Conservation (phyloP, 768 basidiomycete species). For the Rhizopogon vulgaris region DNA sequence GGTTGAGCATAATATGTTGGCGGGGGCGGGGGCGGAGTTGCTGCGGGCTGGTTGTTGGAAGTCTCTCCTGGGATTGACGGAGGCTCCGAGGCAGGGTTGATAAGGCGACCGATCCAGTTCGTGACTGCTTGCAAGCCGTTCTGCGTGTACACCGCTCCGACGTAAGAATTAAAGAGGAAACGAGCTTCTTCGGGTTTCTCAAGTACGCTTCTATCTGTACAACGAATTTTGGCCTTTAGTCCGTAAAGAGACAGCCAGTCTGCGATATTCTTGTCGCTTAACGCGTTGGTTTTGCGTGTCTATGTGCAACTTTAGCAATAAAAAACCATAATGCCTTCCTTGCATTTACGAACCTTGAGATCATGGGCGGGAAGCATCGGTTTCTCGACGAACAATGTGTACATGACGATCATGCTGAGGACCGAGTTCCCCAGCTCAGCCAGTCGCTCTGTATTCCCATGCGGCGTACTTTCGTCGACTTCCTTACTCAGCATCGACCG, state of each 20-base stretch:
- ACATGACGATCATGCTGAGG: conserved; percentile 46
- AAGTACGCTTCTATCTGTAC: conserved; percentile 30
- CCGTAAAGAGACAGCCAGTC: conserved; percentile 47
- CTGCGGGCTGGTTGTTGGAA: conserved; percentile 4
- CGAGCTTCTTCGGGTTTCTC: conserved; percentile 41
- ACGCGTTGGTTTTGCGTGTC: conserved; percentile 23
- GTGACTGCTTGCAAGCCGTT: conserved; percentile 45
- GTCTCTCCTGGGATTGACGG: conserved; percentile 13
- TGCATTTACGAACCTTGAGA: conserved; percentile 34
- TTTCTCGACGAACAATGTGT: conserved; percentile 39
- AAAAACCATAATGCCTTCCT: not conserved
- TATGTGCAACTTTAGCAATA: conserved; percentile 1
- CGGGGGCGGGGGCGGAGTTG: conserved; percentile 15
- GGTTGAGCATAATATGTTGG: conserved; percentile 11
- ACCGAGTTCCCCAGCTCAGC: conserved; percentile 49
- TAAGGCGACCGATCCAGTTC: conserved; percentile 52
- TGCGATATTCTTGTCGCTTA: conserved; percentile 35
- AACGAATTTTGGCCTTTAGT: conserved; percentile 48
- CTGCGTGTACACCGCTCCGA: conserved; percentile 62
- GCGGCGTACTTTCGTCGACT: conserved; percentile 27
- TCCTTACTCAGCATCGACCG: conserved; percentile 30
- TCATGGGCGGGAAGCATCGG: conserved; percentile 37
- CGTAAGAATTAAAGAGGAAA: conserved; percentile 51
- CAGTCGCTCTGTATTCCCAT: conserved; percentile 57
- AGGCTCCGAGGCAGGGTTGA: conserved; percentile 39